A percentile compares a stretch with the other conserved stretches of the same genome.
phyloP scores from a whole-genome alignment of 345 rosid genomes.

The Schrenkiella parvula region DNA sequence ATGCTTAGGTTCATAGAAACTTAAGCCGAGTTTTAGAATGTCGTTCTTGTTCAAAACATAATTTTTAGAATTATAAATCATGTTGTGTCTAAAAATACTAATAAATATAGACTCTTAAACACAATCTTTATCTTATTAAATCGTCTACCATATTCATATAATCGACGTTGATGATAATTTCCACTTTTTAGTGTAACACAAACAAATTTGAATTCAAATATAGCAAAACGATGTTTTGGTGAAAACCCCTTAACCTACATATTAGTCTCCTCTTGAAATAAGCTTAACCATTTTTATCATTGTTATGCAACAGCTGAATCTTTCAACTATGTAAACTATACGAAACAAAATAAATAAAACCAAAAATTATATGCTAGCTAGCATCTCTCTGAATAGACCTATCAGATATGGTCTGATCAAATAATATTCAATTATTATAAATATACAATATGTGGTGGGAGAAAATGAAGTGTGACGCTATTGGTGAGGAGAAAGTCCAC shows the following conservation, averaged over 20 bases:
- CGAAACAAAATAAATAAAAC: neutral
- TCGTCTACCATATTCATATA: neutral
- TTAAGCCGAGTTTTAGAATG: neutral
- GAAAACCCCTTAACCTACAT: neutral
- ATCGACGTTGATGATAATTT: no score
- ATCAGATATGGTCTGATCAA: slow-evolving; percentile 4
- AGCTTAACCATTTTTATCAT: neutral
- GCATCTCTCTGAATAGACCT: neutral
- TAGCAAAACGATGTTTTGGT: neutral
- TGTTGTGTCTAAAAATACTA: no score
- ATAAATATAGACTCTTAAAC: neutral
- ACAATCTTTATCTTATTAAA: neutral
- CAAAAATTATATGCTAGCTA: neutral
- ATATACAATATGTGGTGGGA: slow-evolving; percentile 12
- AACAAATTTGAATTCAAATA: neutral
- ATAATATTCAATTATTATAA: neutral
- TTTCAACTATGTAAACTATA: neutral
- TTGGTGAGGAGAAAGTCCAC: slow-evolving; percentile 19
- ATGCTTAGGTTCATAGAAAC: neutral
- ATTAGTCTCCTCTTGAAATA: neutral
- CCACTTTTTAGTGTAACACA: neutral
- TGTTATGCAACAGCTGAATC: neutral
- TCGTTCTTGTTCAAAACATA: neutral
- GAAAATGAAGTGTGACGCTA: slow-evolving; percentile 16
- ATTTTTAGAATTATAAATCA: no score